Percentiles rank a stretch among this genome's conserved stretches.
phyloP scores from a whole-genome alignment of 352 stramenopile genomes.

The Thalassiosira livingstoniorum region DNA sequence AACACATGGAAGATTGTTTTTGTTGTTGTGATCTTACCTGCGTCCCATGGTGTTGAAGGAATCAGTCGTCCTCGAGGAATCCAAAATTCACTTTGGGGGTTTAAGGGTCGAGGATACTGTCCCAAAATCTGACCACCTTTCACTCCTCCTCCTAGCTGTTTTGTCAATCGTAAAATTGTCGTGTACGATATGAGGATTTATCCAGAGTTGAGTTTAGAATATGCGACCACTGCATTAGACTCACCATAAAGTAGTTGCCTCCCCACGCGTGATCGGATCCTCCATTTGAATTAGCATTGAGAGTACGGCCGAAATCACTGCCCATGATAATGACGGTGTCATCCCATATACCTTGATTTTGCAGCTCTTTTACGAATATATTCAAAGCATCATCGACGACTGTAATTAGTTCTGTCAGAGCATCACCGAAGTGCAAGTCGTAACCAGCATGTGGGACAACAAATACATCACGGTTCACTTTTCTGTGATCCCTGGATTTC shows the following conservation, averaged over 20 bases:
- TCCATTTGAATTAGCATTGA: conserved; percentile 74
- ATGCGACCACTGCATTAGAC: too few relatives aligned
- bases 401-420: conserved; percentile 34
- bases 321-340: conserved; percentile 67
- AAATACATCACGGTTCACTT: conserved; percentile 72
- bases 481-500: conserved; percentile 49
- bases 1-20: too few relatives aligned
- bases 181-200: too few relatives aligned
- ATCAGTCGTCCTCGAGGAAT: conserved; percentile 73
- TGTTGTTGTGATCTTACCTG: too few relatives aligned
- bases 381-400: conserved; percentile 64
- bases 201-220: too few relatives aligned
- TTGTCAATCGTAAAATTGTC: too few relatives aligned
- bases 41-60: conserved; percentile 75
- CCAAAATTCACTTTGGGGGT: conserved; percentile 31
- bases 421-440: conserved; percentile 71
- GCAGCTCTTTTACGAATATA: conserved; percentile 74
- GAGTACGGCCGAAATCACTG: conserved; percentile 79
- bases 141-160: conserved; percentile 66
- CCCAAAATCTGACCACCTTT: conserved; percentile 72
- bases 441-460: conserved; percentile 68
- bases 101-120: conserved; percentile 75
- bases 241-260: conserved; percentile 69
- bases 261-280: conserved; percentile 82
- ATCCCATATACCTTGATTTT: conserved; percentile 71